Conservation (phyloP, 768 basidiomycete genomes). For the Termitomyces sp. region DNA sequence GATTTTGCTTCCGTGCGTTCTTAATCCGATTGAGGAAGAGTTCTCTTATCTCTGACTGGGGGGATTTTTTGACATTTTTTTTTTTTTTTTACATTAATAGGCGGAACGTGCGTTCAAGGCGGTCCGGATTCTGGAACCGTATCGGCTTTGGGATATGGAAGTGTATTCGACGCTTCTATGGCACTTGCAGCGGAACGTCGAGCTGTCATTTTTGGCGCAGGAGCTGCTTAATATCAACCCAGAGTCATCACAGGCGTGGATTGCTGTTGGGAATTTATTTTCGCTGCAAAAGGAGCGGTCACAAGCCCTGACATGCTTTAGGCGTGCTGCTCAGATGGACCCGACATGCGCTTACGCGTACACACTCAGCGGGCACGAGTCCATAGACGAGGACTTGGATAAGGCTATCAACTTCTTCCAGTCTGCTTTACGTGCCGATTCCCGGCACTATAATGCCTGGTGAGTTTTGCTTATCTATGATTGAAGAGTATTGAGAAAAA, state of each 20-base stretch:
- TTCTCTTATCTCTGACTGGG: conserved; percentile 24
- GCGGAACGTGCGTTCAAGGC: conserved; percentile 87
- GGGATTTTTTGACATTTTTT: conserved; percentile 5
- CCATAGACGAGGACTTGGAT: conserved; percentile 92
- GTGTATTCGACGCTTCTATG: conserved; percentile 94
- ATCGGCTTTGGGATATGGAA: conserved; percentile 90
- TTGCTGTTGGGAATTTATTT: conserved; percentile 94
- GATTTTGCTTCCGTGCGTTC: conserved; percentile 83
- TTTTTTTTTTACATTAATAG: conserved; percentile 43
- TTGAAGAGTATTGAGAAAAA: conserved; percentile 5
- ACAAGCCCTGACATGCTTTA: conserved; percentile 92
- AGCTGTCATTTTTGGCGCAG: conserved; percentile 90
- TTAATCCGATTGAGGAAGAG: conserved; percentile 12
- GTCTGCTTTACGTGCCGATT: conserved; percentile 85
- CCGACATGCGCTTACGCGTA: conserved; percentile 92
- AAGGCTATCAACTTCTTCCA: conserved; percentile 91
- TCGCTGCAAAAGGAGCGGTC: conserved; percentile 92
- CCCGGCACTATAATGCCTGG: conserved; percentile 98
- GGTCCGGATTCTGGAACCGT: conserved; percentile 82
- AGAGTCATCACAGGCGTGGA: conserved; percentile 89
- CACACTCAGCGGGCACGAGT: conserved; percentile 96
- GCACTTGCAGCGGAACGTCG: conserved; percentile 84
- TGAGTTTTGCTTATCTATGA: conserved; percentile 37
- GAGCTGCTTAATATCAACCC: conserved; percentile 83
- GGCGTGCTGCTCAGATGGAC: conserved; percentile 85